phyloP scores from a whole-genome alignment of 2,329 filamentous ascomycete genomes.

The Penicillium decumbens region DNA sequence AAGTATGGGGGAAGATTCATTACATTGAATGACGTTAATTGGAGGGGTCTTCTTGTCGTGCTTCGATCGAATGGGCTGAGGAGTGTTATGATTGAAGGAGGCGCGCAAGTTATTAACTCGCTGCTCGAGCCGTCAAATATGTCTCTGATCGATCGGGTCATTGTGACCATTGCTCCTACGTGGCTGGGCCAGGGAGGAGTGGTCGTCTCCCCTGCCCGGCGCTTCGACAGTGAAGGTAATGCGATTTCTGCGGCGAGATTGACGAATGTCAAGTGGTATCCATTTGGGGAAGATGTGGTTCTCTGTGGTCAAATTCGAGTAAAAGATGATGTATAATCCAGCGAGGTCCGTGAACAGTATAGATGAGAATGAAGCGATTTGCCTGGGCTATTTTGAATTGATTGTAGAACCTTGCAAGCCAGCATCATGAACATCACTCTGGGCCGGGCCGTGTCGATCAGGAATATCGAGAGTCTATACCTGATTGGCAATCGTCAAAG shows the following conservation, averaged over 20 bases:
- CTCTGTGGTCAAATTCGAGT: conserved; percentile 60
- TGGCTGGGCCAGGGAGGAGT: conserved; percentile 82
- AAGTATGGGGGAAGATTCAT: conserved; percentile 32
- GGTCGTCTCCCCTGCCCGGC: conserved; percentile 64
- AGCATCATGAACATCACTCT: background rate
- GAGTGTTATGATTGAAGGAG: conserved; percentile 90
- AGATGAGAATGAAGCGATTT: no score
- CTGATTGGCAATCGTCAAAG: background rate
- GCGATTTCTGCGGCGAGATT: conserved; percentile 58
- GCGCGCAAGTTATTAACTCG: conserved; percentile 73
- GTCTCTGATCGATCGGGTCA: conserved; percentile 63
- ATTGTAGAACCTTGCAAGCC: no score
- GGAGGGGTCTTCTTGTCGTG: conserved; percentile 56
- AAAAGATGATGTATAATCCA: background rate
- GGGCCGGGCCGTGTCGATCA: conserved; percentile 7
- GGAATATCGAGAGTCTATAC: background rate
- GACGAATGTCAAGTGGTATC: conserved; percentile 64
- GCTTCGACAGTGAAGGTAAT: conserved; percentile 46
- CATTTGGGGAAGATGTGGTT: conserved; percentile 74
- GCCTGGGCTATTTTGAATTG: no score
- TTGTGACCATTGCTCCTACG: conserved; percentile 82
- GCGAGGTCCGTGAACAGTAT: no score
- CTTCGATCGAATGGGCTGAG: conserved; percentile 55
- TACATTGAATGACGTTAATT: conserved; percentile 42
- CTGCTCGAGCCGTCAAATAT: conserved; percentile 58